A percentile compares a stretch with the other conserved stretches of the same genome.
Evolutionary conservation across 257 asterid genomes (phyloP).

Genomic region (Plantago major): DNA sequence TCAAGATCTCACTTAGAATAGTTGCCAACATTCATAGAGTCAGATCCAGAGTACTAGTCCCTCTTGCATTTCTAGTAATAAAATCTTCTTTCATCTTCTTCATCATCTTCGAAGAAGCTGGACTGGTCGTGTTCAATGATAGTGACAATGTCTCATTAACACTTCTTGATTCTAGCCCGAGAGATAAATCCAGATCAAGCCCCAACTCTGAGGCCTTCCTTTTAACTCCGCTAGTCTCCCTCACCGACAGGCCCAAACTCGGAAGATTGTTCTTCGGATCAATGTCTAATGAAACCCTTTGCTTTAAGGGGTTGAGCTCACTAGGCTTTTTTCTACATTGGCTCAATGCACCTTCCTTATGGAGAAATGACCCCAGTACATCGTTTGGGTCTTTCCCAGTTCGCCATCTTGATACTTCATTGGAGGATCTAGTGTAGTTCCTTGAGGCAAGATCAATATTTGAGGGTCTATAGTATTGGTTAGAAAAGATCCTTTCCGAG

Average conservation of each 20-base stretch:
- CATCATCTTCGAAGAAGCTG: conserved; percentile 22
- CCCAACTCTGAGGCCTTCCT: conserved; percentile 37
- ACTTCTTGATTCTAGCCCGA: conserved; percentile 31
- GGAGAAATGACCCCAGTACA: conserved; percentile 19
- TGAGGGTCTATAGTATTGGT: conserved; percentile 26
- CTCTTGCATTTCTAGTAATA: conserved; percentile 27
- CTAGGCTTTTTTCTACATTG: conserved; percentile 36
- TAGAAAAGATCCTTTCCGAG: conserved; percentile 26
- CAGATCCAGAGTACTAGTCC: conserved; percentile 93
- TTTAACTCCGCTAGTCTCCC: conserved; percentile 26
- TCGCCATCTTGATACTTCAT: conserved; percentile 24
- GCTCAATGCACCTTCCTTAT: conserved; percentile 21
- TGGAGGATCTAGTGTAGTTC: conserved; percentile 19
- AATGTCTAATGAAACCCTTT: conserved; percentile 13
- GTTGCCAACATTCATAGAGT: conserved; percentile 69
- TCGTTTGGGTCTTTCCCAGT: conserved; percentile 13
- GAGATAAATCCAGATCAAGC: conserved; percentile 57
- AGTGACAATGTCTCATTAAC: conserved; percentile 30
- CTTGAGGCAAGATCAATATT: conserved; percentile 27
- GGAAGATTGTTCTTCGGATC: conserved; percentile 3
- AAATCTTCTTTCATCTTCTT: conserved; percentile 35
- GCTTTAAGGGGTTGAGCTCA: conserved; percentile 20
- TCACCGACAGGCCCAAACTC: background rate
- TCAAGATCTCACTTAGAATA: conserved; percentile 81
- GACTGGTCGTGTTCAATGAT: conserved; percentile 31